Evolutionary conservation across 768 basidiomycete species (phyloP), one percentile per base, ranked within the genome.

Genomic region (Basidioascus undulatus): DNA sequence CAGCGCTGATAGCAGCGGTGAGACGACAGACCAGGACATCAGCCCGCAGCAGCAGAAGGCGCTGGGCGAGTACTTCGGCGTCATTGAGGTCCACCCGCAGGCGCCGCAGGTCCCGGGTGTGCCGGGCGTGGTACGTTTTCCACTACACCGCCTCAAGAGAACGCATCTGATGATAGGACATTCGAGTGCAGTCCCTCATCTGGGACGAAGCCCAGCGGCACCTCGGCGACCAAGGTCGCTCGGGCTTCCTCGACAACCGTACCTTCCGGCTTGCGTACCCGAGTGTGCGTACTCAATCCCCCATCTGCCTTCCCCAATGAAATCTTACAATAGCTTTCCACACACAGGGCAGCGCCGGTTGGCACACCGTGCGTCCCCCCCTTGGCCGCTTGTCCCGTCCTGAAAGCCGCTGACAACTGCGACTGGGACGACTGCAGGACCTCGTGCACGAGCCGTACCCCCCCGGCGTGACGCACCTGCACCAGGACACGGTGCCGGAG

Each of bases 381-480:
- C n/a, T n/a, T 31, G 30, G 10, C n/a, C 30, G 10, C 10, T n/a
- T n/a, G n/a, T 31, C n/a, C 30, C 10, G 30, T n/a, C 10, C 10
- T 31, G 30, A 10, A 31, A 31, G 30, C n/a, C n/a, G 10, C n/a
- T 10, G 10, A 10, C 30, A 31, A n/a, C 10, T 31, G 30, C 10
- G 10, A 10, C 30, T 31, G 30, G 10, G n/a, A 31, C n/a, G 10
- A 31, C 10, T 10, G 30, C 30, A 10, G 3, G 82, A 84, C 55
- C 77, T 76, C 43, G 69, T 75, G 5, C 84, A 81, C 58, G 80
- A 86, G 56, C 51, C 75, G 2, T 52, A 56, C 50, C 77, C 76
- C n/a, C 80, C 80, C 1, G 67, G 74, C 49, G 64, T 70, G 25
- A 82, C 80, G 11, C 79, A 77, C 8, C 63, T 86, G 27, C 74